Conservation (phyloP, 495 filamentous ascomycete genomes). For the Aspergillus sclerotioniger region DNA sequence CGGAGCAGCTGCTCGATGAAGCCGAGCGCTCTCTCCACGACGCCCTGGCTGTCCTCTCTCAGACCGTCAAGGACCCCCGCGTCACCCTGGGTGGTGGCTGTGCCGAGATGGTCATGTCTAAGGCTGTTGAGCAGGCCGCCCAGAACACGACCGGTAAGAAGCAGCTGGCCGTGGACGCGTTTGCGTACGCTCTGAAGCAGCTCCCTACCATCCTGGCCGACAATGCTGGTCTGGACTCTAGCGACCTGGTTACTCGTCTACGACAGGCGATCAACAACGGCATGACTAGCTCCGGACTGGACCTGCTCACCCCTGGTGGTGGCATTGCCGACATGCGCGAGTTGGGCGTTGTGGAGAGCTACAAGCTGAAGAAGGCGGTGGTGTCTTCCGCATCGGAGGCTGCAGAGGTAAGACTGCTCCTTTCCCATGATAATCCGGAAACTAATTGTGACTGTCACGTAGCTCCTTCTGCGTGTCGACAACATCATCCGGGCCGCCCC, state of each 20-base stretch:
- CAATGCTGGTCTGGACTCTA: constrained; percentile 93
- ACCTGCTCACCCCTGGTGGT: constrained; percentile 85
- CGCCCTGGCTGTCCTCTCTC: constrained; percentile 92
- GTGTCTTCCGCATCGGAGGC: constrained; percentile 94
- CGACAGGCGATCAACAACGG: constrained; percentile 93
- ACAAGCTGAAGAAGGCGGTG: constrained; percentile 96
- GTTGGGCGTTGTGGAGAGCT: constrained; percentile 95
- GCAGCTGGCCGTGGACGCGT: constrained; percentile 86
- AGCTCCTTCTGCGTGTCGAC: constrained; percentile 80
- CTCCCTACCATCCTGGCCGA: constrained; percentile 96
- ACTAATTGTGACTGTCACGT: constrained; percentile 9
- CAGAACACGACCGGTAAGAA: constrained; percentile 96
- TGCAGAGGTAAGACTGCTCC: constrained; percentile 69
- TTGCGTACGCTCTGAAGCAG: constrained; percentile 84
- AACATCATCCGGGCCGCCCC: constrained; percentile 83
- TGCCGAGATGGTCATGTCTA: constrained; percentile 98
- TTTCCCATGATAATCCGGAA: neutral
- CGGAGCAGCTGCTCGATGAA: constrained; percentile 94
- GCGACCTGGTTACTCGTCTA: constrained; percentile 86
- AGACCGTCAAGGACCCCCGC: constrained; percentile 91
- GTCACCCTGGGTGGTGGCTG: constrained; percentile 94
- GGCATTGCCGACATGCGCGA: constrained; percentile 96
- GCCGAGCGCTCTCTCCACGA: constrained; percentile 95
- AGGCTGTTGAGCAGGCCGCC: constrained; percentile 91
- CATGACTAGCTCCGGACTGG: constrained; percentile 85